These are phyloP conservation scores for Rhytidiadelphus loreus DNA, from an alignment of 225 moss, liverwort and hornwort genomes.

Conservation along the genomic window DNA sequence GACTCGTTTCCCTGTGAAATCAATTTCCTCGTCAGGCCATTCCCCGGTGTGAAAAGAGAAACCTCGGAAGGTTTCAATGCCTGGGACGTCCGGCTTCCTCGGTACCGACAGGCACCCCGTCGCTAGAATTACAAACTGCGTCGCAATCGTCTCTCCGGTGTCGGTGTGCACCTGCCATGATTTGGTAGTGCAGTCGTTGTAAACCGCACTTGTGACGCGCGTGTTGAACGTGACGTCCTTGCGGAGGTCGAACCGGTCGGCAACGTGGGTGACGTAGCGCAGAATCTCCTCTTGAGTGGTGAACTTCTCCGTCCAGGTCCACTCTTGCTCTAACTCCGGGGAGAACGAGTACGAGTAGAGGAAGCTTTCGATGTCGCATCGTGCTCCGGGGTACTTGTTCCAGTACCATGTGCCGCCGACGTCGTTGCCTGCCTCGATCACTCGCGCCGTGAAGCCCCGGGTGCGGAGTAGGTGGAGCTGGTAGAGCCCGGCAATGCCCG, in stretches of 20 bases:
- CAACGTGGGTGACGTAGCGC: slow-evolving; percentile 25
- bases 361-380: slow-evolving; percentile 23
- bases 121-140: slow-evolving; percentile 13
- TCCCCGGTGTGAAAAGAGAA: slow-evolving; percentile 4
- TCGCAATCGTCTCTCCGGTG: neutral
- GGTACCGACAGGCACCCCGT: slow-evolving; percentile 7
- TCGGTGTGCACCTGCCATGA: slow-evolving; percentile 23
- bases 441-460: neutral
- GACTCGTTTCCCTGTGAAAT: slow-evolving; percentile 28
- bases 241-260: slow-evolving; percentile 32
- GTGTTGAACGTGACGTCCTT: slow-evolving; percentile 21
- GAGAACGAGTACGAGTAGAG: slow-evolving; percentile 38
- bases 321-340: slow-evolving; percentile 27
- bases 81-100: neutral
- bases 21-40: slow-evolving; percentile 12
- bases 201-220: slow-evolving; percentile 12
- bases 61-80: slow-evolving; percentile 1
- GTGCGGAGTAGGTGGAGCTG: slow-evolving; percentile 16
- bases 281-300: neutral
- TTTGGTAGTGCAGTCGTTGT: neutral
- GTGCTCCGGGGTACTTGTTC: slow-evolving; percentile 30
- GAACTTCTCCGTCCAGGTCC: slow-evolving; percentile 38
- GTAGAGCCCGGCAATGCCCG: slow-evolving; percentile 17
- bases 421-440: slow-evolving; percentile 16
- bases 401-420: slow-evolving; percentile 41